phyloP scores from a whole-genome alignment of 352 stramenopile species.

The Globisporangium yorkense region DNA sequence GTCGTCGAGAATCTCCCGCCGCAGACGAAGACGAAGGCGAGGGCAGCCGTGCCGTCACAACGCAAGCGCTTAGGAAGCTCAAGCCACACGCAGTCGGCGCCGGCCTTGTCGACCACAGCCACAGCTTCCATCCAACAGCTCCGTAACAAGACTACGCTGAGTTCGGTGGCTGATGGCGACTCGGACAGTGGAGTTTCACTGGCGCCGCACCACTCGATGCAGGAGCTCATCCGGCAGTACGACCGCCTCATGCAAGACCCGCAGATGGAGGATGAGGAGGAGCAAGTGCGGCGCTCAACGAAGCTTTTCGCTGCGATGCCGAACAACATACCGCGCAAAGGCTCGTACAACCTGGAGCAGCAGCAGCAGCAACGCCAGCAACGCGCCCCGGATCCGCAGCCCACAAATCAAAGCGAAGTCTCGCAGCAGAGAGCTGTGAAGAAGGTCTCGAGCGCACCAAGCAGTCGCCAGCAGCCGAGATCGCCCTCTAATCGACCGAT shows the following conservation, averaged over 20 bases:
- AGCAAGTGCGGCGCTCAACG: slow-evolving; percentile 20
- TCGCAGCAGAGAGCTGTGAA: neutral
- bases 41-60: neutral
- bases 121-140: neutral
- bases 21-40: slow-evolving; percentile 1
- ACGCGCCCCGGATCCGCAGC: neutral
- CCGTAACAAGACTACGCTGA: neutral
- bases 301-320: slow-evolving; percentile 4
- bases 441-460: slow-evolving; percentile 10
- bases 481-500: slow-evolving; percentile 1
- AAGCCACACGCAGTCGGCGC: neutral
- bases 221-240: slow-evolving; percentile 40
- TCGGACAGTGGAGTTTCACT: neutral
- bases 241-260: slow-evolving; percentile 31
- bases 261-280: slow-evolving; percentile 15
- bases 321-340: neutral
- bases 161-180: neutral
- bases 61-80: neutral
- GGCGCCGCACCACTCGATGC: slow-evolving; percentile 17
- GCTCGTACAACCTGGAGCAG: neutral
- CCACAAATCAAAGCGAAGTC: neutral
- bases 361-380: neutral
- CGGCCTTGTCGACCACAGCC: neutral
- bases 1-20: slow-evolving; percentile 27
- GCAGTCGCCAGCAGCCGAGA: neutral